phyloP scores from a whole-genome alignment of 2,329 filamentous ascomycete species.

The Bipolaris cookei region DNA sequence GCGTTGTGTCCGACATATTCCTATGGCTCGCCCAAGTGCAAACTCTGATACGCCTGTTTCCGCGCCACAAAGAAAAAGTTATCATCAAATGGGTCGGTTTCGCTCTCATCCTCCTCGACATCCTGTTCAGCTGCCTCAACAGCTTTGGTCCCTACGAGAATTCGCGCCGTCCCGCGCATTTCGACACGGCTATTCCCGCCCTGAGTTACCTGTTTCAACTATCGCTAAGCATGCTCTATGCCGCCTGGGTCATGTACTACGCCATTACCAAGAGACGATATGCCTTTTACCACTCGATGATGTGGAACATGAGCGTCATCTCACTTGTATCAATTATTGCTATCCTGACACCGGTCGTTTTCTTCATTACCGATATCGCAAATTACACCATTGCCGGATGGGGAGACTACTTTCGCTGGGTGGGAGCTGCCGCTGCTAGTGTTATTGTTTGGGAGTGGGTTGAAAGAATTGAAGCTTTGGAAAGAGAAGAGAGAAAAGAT shows the following conservation, averaged over 20 bases:
- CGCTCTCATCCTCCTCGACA: slow-evolving; percentile 86
- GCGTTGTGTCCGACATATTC: slow-evolving; percentile 93
- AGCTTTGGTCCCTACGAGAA: slow-evolving; percentile 70
- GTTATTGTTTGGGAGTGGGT: slow-evolving; percentile 99
- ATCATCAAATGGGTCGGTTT: slow-evolving; percentile 99
- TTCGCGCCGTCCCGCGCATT: slow-evolving; percentile 71
- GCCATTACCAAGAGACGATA: slow-evolving; percentile 89
- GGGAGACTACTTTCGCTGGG: slow-evolving; percentile 96
- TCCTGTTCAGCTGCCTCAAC: slow-evolving; percentile 89
- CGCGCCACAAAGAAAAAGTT: slow-evolving; percentile 94
- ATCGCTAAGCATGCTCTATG: slow-evolving; percentile 84
- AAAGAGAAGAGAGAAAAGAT: slow-evolving; percentile 92
- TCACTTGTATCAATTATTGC: slow-evolving; percentile 78
- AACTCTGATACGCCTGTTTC: slow-evolving; percentile 92
- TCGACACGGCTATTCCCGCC: slow-evolving; percentile 88
- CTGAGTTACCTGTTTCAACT: slow-evolving; percentile 90
- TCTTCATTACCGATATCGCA: slow-evolving; percentile 90
- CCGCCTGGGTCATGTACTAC: slow-evolving; percentile 93
- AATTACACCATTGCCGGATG: slow-evolving; percentile 85
- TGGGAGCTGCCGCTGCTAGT: slow-evolving; percentile 90
- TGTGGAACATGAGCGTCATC: slow-evolving; percentile 86
- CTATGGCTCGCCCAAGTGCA: slow-evolving; percentile 97
- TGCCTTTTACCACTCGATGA: slow-evolving; percentile 86
- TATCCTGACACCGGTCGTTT: slow-evolving; percentile 88
- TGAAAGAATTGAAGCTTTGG: slow-evolving; percentile 88